Base-by-base conservation (phyloP, 768 basidiomycete genomes). In the Leccinum obscurum region DNA sequence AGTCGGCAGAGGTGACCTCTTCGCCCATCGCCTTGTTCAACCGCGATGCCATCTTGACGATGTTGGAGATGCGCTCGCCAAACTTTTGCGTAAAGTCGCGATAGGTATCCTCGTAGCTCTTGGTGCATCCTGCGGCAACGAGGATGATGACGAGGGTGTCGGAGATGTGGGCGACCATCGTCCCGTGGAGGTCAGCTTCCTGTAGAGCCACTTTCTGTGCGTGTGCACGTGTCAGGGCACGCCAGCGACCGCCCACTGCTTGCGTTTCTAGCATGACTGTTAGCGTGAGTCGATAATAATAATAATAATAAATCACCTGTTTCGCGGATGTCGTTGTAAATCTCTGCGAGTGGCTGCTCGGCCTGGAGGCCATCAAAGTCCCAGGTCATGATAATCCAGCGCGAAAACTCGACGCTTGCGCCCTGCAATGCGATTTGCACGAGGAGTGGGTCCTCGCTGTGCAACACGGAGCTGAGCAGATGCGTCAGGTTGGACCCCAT, bases 1-100 rank as follows among this genome's bases (percentile, higher is more conserved):
- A 65, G 63, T 87, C 85, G 55, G 80, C 82, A 2, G 79, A 81
- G 2, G 82, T 83, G 51, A 88, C 76, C 54, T 81, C 82, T 68
- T 86, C 83, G 1, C 85, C 85, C 52, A 86, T 78, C 11, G 80
- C 81, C 67, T 81, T 83, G 64, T 75, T 74, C 35, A 75, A 46
- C 39, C 72, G 65, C 1, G 65, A 52, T 0, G 75, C 70, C 70
- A 72, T 66, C 55, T 68, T 73, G 37, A 76, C 75, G 1, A 75
- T 62, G 52, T 75, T 76, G 53, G 72, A 71, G 6, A 75, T 51
- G 8, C 72, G 75, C 53, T 75, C 75, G 5, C 73, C 75, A 20
- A 77, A 76, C 61, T 69, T 70, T 65, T 72, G 72, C 4, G 72
- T 66, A 60, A 74, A 74, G 0, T 35, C 48, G 58, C 72, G 72